Percentiles rank a stretch among this genome's conserved stretches.
Conservation (phyloP, 225 moss, liverwort and hornwort genomes). For the Pseudoscleropodium purum region DNA sequence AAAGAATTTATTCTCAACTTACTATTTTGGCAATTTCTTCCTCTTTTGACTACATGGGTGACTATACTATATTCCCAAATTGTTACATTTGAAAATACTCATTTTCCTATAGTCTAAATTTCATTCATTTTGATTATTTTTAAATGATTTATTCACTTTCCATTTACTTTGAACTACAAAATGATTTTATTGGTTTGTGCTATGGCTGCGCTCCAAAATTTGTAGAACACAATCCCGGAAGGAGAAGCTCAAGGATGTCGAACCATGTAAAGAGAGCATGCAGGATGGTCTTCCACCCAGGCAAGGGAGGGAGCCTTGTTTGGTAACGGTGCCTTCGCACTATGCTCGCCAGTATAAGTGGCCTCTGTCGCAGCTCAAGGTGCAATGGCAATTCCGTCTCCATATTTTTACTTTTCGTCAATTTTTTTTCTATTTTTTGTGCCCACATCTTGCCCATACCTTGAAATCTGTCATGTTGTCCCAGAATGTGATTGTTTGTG, state of each 20-base stretch:
- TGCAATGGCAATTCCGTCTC: neutral
- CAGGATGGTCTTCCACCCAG: conserved; percentile 35
- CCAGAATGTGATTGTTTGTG: neutral
- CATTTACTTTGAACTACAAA: neutral
- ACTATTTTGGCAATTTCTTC: neutral
- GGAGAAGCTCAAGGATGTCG: neutral
- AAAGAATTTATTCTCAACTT: neutral
- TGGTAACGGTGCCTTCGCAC: conserved; percentile 36
- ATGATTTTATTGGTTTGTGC: neutral
- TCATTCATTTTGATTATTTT: neutral
- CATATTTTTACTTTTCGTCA: neutral
- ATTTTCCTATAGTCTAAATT: neutral
- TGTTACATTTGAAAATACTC: neutral
- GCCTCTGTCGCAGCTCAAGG: conserved; percentile 71
- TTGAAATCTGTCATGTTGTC: neutral
- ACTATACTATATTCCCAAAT: neutral
- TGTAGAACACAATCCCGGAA: neutral
- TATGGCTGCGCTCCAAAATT: neutral
- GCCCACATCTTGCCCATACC: neutral
- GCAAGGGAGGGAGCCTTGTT: conserved; percentile 27
- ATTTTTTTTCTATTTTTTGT: neutral
- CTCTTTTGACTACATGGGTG: neutral
- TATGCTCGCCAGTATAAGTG: conserved; percentile 65
- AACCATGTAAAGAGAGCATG: conserved; percentile 33
- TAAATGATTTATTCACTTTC: neutral